Evolutionary conservation across 192 early-diverging fungal species (phyloP), one percentile per base, ranked within the genome.

Genomic region (Endogone sp.): DNA sequence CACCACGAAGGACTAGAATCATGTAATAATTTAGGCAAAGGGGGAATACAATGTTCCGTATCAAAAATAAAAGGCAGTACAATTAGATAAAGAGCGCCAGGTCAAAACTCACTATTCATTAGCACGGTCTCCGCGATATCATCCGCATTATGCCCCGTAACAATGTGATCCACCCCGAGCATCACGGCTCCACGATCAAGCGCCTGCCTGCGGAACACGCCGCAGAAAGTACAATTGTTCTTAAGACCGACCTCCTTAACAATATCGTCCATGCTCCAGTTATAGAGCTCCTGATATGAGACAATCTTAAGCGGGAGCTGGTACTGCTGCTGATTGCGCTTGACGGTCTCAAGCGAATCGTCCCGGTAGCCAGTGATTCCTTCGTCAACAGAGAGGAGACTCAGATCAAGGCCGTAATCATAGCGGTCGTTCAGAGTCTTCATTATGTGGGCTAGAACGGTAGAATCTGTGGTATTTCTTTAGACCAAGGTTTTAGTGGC

Each of bases 191-290:
- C 97, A 56, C 97, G 84, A 66, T 99, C 97, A 60, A 99, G 81
- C 49, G 97, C 97, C 77, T 99, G 97, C 24, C 97, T 86, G 60
- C 97, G 88, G 74, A 99, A 98, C 49, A 99, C 97, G 57, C 97
- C 97, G 72, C 97, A 99, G 73, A 97, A 99, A 16, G 97, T 99
- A 79, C 97, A 99, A 78, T 99, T 99, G 77, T 97, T 99, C 76
- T 98, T 98, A 63, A 90, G 84, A 0, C 97, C 97, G 22, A 98
- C 92, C 60, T 95, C 89, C 64, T 88, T 87, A 4, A 99, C 97
- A 73, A 99, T 98, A 28, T 90, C 83, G 82, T 99, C 97, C 97
- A 99, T 99, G 56, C 89, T 92, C 97, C 97, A 99, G 21, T 95
- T 95, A 79, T 98, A 99, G 10, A 99, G 84, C 70, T 98, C 91